Conservation (phyloP, 1,139 yeast genomes). For the Yarrowia galli region DNA sequence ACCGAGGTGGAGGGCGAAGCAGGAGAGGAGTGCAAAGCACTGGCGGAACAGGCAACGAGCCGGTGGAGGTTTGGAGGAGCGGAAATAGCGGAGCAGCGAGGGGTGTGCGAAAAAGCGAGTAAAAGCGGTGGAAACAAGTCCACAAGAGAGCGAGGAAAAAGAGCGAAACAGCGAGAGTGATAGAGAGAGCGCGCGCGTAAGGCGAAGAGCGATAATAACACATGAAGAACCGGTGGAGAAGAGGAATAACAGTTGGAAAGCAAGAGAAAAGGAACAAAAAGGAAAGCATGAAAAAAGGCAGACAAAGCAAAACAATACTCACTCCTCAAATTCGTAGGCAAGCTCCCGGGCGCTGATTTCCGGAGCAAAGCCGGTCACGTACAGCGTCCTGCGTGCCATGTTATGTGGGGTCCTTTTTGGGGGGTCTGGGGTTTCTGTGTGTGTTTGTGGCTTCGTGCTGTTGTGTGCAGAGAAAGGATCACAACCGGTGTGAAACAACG, state of each 20-base stretch:
- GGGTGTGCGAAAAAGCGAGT: no score
- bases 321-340: slow-evolving; percentile 75
- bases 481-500: slow-evolving; percentile 18
- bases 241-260: background rate
- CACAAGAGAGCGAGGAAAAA: no score
- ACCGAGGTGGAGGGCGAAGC: no score
- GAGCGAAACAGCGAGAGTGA: no score
- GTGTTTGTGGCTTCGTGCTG: background rate
- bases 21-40: no score
- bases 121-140: no score
- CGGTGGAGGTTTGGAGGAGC: no score
- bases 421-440: background rate
- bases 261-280: background rate
- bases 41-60: no score
- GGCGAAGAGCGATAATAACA: background rate
- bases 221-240: background rate
- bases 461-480: background rate
- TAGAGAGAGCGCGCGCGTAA: no score
- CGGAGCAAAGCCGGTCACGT: slow-evolving; percentile 58
- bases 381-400: slow-evolving; percentile 39
- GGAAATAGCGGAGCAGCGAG: no score
- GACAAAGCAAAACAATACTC: slow-evolving; percentile 48
- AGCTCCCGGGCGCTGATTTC: slow-evolving; percentile 70
- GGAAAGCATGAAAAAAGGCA: background rate
- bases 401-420: background rate